phyloP scores from a whole-genome alignment of 306 rosid genomes.

The Macrotyloma uniflorum region DNA sequence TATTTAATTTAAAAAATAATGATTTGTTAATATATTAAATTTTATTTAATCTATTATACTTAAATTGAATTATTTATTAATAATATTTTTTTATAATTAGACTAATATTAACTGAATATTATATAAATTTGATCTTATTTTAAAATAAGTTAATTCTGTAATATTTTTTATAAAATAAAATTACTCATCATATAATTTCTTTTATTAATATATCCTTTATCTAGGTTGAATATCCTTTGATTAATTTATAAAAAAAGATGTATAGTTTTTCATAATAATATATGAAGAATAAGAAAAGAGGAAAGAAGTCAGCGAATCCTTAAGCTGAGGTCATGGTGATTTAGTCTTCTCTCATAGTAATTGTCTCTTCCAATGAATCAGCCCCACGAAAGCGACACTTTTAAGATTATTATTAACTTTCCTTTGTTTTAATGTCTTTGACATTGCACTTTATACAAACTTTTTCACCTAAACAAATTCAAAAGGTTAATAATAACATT shows the following conservation, averaged over 20 bases:
- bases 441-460: not conserved
- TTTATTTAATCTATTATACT: too few relatives aligned
- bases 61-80: too few relatives aligned
- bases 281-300: too few relatives aligned
- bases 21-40: too few relatives aligned
- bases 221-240: not conserved
- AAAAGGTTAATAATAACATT: not conserved
- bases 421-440: slow-evolving; percentile 33
- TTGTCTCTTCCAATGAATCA: slow-evolving; percentile 38
- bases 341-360: slow-evolving; percentile 26
- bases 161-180: too few relatives aligned
- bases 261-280: not conserved
- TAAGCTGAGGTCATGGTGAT: slow-evolving; percentile 52
- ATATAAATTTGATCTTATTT: too few relatives aligned
- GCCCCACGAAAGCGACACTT: slow-evolving; percentile 35
- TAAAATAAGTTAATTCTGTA: too few relatives aligned
- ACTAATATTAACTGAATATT: too few relatives aligned
- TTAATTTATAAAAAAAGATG: not conserved
- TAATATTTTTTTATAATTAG: too few relatives aligned
- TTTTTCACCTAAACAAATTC: slow-evolving; percentile 16
- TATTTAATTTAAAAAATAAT: too few relatives aligned
- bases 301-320: slow-evolving; percentile 51
- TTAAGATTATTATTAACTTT: slow-evolving; percentile 20
- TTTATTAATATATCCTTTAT: not conserved
- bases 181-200: not conserved